These are phyloP conservation scores for Malassezia dermatis DNA, from an alignment of 1,284 basidiomycete species.

Conservation along the genomic window DNA sequence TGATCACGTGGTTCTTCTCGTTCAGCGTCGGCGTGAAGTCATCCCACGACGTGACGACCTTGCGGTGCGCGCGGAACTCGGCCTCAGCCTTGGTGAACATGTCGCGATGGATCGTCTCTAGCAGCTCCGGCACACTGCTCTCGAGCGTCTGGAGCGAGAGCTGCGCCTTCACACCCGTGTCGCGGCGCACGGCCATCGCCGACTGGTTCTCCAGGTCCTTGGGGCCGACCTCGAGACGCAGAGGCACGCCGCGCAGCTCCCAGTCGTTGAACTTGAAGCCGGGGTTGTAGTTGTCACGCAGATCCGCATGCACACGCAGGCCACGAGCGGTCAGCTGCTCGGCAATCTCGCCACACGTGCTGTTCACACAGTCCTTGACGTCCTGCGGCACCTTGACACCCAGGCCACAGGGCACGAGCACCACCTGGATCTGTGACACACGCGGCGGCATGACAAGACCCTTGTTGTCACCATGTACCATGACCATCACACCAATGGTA, in stretches of 20 bases:
- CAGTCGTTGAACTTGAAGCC: conserved; percentile 99
- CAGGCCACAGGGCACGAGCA: conserved; percentile 86
- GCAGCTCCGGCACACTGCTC: conserved; percentile 51
- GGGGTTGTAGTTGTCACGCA: conserved; percentile 89
- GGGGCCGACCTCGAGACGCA: conserved; percentile 92
- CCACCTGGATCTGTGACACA: conserved; percentile 81
- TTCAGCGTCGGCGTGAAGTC: conserved; percentile 80
- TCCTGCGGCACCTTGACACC: conserved; percentile 51
- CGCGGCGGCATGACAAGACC: conserved; percentile 89
- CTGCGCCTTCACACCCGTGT: conserved; percentile 56
- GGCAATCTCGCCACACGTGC: conserved; percentile 58
- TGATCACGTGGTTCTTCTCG: conserved; percentile 71
- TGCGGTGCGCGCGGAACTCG: conserved; percentile 64
- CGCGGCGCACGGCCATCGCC: conserved; percentile 75
- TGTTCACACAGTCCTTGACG: conserved; percentile 62
- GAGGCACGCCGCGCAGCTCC: conserved; percentile 81
- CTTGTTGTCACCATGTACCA: conserved; percentile 97
- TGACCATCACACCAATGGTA: conserved; percentile 96
- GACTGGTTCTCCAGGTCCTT: conserved; percentile 77
- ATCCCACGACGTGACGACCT: conserved; percentile 73
- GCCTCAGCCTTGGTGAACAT: conserved; percentile 75
- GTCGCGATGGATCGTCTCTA: conserved; percentile 76
- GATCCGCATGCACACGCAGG: conserved; percentile 76
- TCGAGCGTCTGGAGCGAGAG: conserved; percentile 21
- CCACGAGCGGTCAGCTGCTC: conserved; percentile 54